Base-by-base conservation (phyloP, 1,139 yeast species). In the Sugiyamaella novakii region DNA sequence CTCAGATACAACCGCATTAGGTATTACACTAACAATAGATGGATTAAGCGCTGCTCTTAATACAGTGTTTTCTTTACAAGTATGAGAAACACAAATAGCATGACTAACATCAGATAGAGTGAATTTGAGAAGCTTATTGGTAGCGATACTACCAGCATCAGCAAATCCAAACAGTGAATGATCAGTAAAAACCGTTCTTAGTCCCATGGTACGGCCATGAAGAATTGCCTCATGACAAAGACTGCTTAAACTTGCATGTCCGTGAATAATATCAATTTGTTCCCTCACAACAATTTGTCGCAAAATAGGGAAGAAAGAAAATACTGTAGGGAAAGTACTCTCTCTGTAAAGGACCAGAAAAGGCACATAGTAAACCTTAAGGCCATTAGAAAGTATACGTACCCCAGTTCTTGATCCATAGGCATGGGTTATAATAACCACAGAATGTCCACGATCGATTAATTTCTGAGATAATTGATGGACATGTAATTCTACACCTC, bases 131-230 rank as follows among this genome's bases (percentile, higher is more conserved):
- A 85, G 71, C 66, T 94, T 94, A 66, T 92, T 92, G 8, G 95
- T 95, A 58, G 89, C 70, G 38, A 92, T 87, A 10, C 94, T 80
- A 1, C 84, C 84, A 1, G 91, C 79, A 55, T 87, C 92, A 2
- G 95, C 88, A 70, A 94, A 92, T 1, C 98, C 98, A 71, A 89
- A 92, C 30, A 94, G 70, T 0, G 98, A 91, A 64, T 94, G 99
- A 63, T 94, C 99, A 0, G 99, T 94, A 58, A 92, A 84, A 1
- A 92, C 92, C 0, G 98, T 88, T 52, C 80, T 80, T 51, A 91
- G 70, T 0, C 98, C 98, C 96, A 94, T 87, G 1, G 96, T 85
- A 29, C 92, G 75, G 0, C 88, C 98, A 64, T 92, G 98, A 18
- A 91, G 70, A 15, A 92, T 81, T 0, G 92, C 92, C 63, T 94